Base-by-base conservation (phyloP, 352 stramenopile genomes). In the Globisporangium barbulae region DNA sequence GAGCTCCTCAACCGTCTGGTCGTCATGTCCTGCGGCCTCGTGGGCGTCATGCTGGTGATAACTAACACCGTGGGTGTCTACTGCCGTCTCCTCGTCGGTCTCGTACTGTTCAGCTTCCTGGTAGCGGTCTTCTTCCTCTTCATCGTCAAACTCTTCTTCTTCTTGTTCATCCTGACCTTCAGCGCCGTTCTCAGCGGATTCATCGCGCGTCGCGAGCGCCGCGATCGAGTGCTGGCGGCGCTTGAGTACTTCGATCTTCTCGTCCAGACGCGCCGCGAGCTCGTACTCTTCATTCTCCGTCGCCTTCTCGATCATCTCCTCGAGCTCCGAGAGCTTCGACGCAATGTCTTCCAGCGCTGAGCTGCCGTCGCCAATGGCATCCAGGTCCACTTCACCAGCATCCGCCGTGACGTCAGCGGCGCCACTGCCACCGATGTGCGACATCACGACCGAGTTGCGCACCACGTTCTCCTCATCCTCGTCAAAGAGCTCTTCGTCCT, bases 221-320 rank as follows among this genome's bases (percentile, higher is more conserved):
- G 78, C 48, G 1, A 91, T 72, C 4, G 69, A 70, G 58, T 77
- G 69, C 52, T 88, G 72, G 5, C 75, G 79, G 19, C 75, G 61
- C 63, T 89, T 88, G 41, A 90, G 70, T 0, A 39, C 50, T 59
- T 93, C 81, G 13, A 94, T 73, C 60, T 89, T 83, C 31, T 92
- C 82, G 53, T 94, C 86, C 50, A 94, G 63, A 35, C 72, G 86
- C 13, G 83, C 86, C 42, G 86, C 86, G 47, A 89, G 64, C 48
- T 94, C 86, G 59, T 94, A 93, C 2, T 94, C 76, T 63, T 94
- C 86, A 31, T 89, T 87, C 52, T 91, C 84, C 0, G 86, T 94
- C 2, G 86, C 86, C 30, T 79, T 69, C 45, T 94, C 82, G 39
- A 94, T 93, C 65, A 84, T 67, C 9, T 42, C 54, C 55, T 94